phyloP scores from a whole-genome alignment of 2,329 filamentous ascomycete species.

The Fusarium palustre region DNA sequence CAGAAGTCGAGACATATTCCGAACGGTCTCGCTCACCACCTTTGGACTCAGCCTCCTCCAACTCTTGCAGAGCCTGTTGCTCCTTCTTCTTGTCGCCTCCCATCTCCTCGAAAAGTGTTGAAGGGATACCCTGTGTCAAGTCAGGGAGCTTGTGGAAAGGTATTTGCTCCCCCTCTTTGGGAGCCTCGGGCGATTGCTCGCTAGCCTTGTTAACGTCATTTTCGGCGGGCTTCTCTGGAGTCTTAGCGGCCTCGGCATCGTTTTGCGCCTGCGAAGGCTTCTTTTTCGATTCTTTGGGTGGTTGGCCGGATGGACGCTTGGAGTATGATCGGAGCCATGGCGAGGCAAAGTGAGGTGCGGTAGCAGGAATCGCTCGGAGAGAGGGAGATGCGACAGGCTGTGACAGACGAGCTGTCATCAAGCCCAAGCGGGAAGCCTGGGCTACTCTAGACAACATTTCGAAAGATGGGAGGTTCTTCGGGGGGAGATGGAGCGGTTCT shows the following conservation, averaged over 20 bases:
- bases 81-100: slow-evolving; percentile 55
- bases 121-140: slow-evolving; percentile 93
- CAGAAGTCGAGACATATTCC: slow-evolving; percentile 90
- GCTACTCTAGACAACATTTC: slow-evolving; percentile 57
- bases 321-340: slow-evolving; percentile 50
- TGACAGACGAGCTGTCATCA: slow-evolving; percentile 48
- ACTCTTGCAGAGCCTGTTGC: slow-evolving; percentile 49
- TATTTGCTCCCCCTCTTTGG: slow-evolving; percentile 56
- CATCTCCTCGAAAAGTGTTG: slow-evolving; percentile 85
- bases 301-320: slow-evolving; percentile 30
- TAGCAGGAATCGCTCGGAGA: slow-evolving; percentile 43
- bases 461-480: slow-evolving; percentile 23
- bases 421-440: slow-evolving; percentile 51
- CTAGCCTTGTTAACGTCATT: slow-evolving; percentile 39
- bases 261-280: slow-evolving; percentile 36
- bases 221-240: slow-evolving; percentile 31
- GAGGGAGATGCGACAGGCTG: slow-evolving; percentile 43
- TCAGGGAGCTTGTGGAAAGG: slow-evolving; percentile 82
- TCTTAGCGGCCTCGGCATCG: slow-evolving; percentile 32
- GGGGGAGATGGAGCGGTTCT: neutral
- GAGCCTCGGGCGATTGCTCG: slow-evolving; percentile 45
- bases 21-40: slow-evolving; percentile 59
- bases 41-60: slow-evolving; percentile 54
- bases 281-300: slow-evolving; percentile 26
- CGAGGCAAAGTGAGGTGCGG: slow-evolving; percentile 36